Base-by-base conservation (phyloP, 352 stramenopile genomes). In the Phytophthora vignae region DNA sequence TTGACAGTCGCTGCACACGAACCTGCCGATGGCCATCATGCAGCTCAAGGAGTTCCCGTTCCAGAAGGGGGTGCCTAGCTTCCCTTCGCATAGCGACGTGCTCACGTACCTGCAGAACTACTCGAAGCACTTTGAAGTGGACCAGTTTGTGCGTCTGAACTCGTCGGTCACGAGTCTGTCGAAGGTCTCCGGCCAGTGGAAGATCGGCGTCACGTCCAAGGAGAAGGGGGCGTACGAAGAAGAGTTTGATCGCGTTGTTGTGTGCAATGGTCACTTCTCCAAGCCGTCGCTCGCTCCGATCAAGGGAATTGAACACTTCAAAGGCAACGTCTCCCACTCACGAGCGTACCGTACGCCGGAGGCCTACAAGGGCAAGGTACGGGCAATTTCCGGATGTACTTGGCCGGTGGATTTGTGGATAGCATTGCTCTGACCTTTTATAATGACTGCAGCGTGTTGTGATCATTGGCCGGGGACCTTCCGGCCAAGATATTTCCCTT, bases 261-360 rank as follows among this genome's bases (percentile, higher is more conserved):
- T 95, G 25, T 94, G 86, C 76, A 94, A 94, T 52, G 88, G 88
- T 29, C 88, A 95, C 57, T 95, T 95, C 44, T 83, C 86, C 25
- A 71, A 80, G 57, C 86, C 86, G 6, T 83, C 79, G 12, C 77
- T 78, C 19, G 73, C 79, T 2, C 31, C 40, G 2, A 90, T 94
- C 63, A 71, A 77, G 15, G 85, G 88, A 15, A 71, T 86, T 19
- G 83, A 94, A 55, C 54, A 87, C 65, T 91, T 78, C 29, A 67
- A 72, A 10, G 83, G 79, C 2, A 57, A 48, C 6, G 69, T 76
- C 21, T 77, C 80, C 19, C 84, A 91, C 69, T 91, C 84, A 50
- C 78, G 84, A 76, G 71, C 77, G 44, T 91, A 91, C 66, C 82
- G 84, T 33, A 87, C 77, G 5, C 72, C 82, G 0, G 69, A 79